Base-by-base conservation (phyloP, 192 early-diverging fungal species). In the Umbelopsis sp. region DNA sequence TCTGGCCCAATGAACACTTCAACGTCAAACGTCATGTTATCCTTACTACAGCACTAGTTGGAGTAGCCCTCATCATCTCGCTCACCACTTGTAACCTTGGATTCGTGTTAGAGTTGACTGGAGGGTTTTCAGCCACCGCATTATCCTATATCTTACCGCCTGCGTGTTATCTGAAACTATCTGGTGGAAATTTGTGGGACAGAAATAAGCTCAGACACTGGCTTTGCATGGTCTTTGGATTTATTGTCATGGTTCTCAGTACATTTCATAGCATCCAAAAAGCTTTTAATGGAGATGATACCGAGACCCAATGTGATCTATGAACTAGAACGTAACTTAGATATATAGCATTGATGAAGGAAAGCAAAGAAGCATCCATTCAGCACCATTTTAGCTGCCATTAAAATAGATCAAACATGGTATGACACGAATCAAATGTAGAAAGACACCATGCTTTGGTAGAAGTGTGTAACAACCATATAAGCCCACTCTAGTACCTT, bases 121-220 rank as follows among this genome's bases (percentile, higher is more conserved):
- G 94, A 26, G 93, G 91, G 4, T 86, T 95, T 81, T 93, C 95
- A 1, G 94, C 94, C 0, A 93, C 94, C 16, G 90, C 91, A 31
- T 74, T 96, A 76, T 95, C 95, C 2, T 97, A 91, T 80, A 95
- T 97, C 50, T 66, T 97, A 49, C 95, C 95, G 16, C 88, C 95
- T 0, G 83, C 88, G 0, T 95, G 94, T 65, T 95, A 90, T 74
- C 78, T 96, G 36, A 88, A 89, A 65, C 73, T 97, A 65, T 77
- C 89, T 0, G 85, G 87, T 16, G 92, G 90, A 0, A 74, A 87
- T 0, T 45, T 83, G 10, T 81, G 81, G 71, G 81, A 84, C 10
- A 45, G 68, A 24, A 89, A 88, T 21, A 93, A 91, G 71, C 36
- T 91, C 32, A 85, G 86, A 4, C 88, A 89, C 44, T 74, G 92